Percentiles rank a stretch among this genome's conserved stretches.
Evolutionary conservation across 208 protist species (phyloP).

Genomic region (Trypanosoma lewisi): DNA sequence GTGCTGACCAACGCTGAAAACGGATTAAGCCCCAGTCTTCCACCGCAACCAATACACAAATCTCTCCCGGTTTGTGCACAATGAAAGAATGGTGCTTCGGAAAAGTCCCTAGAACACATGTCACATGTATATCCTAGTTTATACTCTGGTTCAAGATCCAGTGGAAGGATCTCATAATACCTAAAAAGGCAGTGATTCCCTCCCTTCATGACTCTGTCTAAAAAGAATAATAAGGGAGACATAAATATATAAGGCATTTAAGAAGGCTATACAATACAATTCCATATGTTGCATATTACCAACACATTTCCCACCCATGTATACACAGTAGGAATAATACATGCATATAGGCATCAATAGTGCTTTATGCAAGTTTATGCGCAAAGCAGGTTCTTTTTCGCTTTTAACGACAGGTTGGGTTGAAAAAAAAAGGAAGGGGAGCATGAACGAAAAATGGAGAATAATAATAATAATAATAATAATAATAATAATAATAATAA

Average conservation of each 20-base stretch:
- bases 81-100: constrained; percentile 33
- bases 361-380: background rate
- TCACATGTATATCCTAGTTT: constrained; percentile 36
- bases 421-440: too few species aligned
- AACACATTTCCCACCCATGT: background rate
- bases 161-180: constrained; percentile 37
- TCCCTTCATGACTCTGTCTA: background rate
- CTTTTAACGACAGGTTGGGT: background rate
- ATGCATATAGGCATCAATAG: background rate
- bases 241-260: background rate
- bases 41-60: constrained; percentile 29
- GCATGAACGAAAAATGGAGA: too few species aligned
- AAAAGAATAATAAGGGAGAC: background rate
- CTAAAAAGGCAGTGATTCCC: constrained; percentile 16
- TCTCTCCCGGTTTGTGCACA: constrained; percentile 29
- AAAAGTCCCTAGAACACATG: constrained; percentile 33
- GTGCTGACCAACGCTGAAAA: constrained; percentile 23
- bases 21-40: constrained; percentile 10
- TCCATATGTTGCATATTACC: background rate
- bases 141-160: constrained; percentile 32
- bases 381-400: background rate
- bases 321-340: background rate
- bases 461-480: too few species aligned
- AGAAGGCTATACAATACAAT: background rate
- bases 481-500: too few species aligned